phyloP scores from a whole-genome alignment of 192 early-diverging fungal species.

The Backusella parvicylindrica region DNA sequence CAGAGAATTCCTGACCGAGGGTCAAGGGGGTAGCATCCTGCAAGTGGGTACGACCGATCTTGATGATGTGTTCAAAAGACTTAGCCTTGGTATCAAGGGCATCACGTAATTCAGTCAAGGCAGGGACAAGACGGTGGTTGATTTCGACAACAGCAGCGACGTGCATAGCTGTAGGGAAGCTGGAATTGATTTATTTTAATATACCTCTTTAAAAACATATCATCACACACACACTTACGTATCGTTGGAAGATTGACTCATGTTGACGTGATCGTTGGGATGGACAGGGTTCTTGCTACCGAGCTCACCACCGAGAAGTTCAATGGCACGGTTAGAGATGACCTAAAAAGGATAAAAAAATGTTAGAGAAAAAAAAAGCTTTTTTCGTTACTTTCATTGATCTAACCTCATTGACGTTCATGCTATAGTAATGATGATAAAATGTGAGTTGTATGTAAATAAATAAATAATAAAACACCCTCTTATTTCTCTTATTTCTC shows the following conservation, averaged over 20 bases:
- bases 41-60: constrained; percentile 98
- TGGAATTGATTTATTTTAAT: constrained; percentile 7
- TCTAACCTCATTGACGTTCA: constrained; percentile 85
- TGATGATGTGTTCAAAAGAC: constrained; percentile 91
- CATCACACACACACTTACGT: constrained; percentile 47
- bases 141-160: constrained; percentile 91
- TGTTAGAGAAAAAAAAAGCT: background rate
- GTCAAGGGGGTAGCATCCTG: constrained; percentile 98
- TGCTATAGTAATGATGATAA: constrained; percentile 35
- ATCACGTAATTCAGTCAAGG: constrained; percentile 75
- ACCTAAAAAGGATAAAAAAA: constrained; percentile 50
- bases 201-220: background rate
- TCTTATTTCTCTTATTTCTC: background rate
- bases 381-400: background rate
- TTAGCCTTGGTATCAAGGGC: constrained; percentile 76
- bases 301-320: constrained; percentile 87
- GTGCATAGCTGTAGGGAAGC: constrained; percentile 99
- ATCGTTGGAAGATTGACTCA: constrained; percentile 97
- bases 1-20: constrained; percentile 97
- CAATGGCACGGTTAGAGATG: constrained; percentile 98
- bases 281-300: constrained; percentile 95
- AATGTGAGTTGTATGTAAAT: background rate
- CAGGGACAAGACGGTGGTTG: constrained; percentile 80
- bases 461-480: background rate
- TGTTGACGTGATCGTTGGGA: constrained; percentile 99